phyloP scores from a whole-genome alignment of 176 grass and related monocot species.

The Aegilops longissima region DNA sequence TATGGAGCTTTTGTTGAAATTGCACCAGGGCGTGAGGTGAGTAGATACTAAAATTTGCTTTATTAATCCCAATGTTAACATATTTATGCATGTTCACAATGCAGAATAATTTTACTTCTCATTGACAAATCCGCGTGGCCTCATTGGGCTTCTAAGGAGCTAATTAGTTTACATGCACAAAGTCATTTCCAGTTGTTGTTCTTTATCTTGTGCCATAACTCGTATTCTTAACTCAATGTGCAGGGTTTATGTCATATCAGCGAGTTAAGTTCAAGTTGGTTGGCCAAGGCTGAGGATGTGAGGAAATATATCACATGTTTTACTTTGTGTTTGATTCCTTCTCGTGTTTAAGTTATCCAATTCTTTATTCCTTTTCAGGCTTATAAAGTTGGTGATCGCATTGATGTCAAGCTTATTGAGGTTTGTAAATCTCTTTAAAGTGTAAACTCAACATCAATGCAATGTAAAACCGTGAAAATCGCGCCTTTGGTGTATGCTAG shows the following conservation, averaged over 20 bases:
- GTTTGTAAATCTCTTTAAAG: slow-evolving; percentile 46
- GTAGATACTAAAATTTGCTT: slow-evolving; percentile 21
- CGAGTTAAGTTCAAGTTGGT: slow-evolving; percentile 86
- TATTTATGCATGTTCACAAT: slow-evolving; percentile 15
- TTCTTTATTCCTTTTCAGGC: slow-evolving; percentile 44
- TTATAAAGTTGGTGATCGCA: slow-evolving; percentile 82
- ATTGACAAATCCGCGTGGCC: slow-evolving; percentile 1
- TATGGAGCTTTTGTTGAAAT: slow-evolving; percentile 98
- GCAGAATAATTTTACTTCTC: slow-evolving; percentile 7
- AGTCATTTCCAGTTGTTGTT: slow-evolving; percentile 15
- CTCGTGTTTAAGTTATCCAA: slow-evolving; percentile 18
- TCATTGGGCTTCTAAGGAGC: background rate
- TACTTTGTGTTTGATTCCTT: slow-evolving; percentile 18
- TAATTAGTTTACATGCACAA: slow-evolving; percentile 28
- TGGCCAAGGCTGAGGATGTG: slow-evolving; percentile 92
- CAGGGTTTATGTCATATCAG: slow-evolving; percentile 97
- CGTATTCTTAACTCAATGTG: slow-evolving; percentile 23
- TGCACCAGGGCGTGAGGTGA: slow-evolving; percentile 90
- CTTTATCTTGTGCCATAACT: slow-evolving; percentile 11
- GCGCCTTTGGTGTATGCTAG: slow-evolving; percentile 10
- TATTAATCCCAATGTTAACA: slow-evolving; percentile 16
- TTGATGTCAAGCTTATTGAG: slow-evolving; percentile 98
- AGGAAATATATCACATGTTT: slow-evolving; percentile 39
- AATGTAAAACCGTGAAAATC: background rate
- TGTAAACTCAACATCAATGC: background rate